A percentile compares a stretch with the other conserved stretches of the same genome.
Evolutionary conservation across 306 rosid genomes (phyloP).

Genomic region (Notholithocarpus densiflorus): DNA sequence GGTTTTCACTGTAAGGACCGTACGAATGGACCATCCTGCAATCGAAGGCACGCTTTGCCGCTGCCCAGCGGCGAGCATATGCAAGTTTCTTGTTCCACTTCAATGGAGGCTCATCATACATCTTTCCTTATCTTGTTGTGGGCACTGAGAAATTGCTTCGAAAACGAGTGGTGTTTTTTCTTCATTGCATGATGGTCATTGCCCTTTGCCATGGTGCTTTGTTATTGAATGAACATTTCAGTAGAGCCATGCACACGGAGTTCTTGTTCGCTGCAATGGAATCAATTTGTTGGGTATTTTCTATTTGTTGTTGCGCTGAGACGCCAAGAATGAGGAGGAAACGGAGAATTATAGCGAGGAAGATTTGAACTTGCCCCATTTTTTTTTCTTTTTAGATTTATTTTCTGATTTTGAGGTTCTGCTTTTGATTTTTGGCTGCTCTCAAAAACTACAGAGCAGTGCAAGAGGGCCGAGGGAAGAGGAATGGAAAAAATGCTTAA

Average conservation of each 20-base stretch:
- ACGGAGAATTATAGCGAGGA: not conserved
- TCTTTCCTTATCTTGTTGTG: conserved; percentile 25
- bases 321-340: not conserved
- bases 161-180: not conserved
- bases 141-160: conserved; percentile 23
- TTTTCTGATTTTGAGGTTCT: no score
- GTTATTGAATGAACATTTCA: not conserved
- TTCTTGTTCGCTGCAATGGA: not conserved
- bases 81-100: conserved; percentile 30
- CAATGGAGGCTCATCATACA: not conserved
- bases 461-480: no score
- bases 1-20: conserved; percentile 40
- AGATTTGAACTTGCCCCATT: not conserved
- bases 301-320: not conserved
- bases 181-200: not conserved
- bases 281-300: not conserved
- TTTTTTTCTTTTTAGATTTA: not conserved
- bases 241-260: not conserved
- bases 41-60: not conserved
- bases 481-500: no score
- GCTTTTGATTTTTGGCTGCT: no score
- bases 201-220: not conserved
- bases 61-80: conserved; percentile 33
- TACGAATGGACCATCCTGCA: conserved; percentile 39
- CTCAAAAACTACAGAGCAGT: no score